Conservation (phyloP, 1,284 basidiomycete species). For the Leccinum proximum region DNA sequence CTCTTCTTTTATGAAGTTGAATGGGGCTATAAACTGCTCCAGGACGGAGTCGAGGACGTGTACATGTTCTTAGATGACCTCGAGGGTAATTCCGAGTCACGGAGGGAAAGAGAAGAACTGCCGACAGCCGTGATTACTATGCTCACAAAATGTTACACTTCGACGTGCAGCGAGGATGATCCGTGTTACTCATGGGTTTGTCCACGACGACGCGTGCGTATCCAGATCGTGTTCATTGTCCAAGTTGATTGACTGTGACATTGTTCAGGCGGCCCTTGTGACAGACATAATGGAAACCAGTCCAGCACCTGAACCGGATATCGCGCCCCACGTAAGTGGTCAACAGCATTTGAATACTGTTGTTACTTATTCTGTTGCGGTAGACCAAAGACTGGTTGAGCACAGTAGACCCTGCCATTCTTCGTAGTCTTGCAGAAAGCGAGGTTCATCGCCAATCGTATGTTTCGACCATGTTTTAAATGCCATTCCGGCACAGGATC, state of each 20-base stretch:
- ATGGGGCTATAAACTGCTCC: constrained; percentile 83
- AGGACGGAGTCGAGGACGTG: constrained; percentile 93
- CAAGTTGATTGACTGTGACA: constrained; percentile 12
- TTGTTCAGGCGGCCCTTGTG: constrained; percentile 19
- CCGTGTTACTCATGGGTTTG: constrained; percentile 75
- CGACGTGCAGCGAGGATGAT: constrained; percentile 71
- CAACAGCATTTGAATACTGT: constrained; percentile 7
- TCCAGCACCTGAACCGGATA: constrained; percentile 25
- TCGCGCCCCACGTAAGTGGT: constrained; percentile 24
- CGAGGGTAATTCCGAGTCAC: constrained; percentile 58
- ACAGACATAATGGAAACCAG: constrained; percentile 17
- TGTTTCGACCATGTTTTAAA: constrained; percentile 17
- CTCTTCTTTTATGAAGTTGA: constrained; percentile 98
- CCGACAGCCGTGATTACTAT: constrained; percentile 83
- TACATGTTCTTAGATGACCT: constrained; percentile 95
- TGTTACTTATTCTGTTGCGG: constrained; percentile 19
- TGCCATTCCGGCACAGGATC: constrained; percentile 45
- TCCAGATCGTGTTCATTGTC: not conserved
- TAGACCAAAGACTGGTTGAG: constrained; percentile 70
- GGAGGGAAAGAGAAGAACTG: constrained; percentile 68
- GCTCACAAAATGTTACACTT: constrained; percentile 83
- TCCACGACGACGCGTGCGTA: constrained; percentile 55
- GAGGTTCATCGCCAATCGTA: constrained; percentile 87
- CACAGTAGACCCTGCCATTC: constrained; percentile 65
- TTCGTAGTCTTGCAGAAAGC: constrained; percentile 66